phyloP scores from a whole-genome alignment of 352 stramenopile genomes.

The Pythium oligandrum region DNA sequence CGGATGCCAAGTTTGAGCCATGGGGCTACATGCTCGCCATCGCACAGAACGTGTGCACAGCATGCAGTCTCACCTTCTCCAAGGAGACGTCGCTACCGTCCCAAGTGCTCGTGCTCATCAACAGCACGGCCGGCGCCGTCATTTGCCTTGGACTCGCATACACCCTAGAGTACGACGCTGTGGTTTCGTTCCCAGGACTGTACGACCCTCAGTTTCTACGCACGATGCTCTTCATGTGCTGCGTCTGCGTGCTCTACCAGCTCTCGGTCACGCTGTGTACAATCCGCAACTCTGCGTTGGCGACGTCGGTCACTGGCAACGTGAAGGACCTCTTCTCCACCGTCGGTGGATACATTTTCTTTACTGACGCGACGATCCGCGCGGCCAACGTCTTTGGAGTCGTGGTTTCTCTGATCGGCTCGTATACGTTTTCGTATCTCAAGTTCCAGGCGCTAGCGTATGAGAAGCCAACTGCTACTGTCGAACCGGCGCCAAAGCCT shows the following conservation, averaged over 20 bases:
- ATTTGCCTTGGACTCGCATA: slow-evolving; percentile 39
- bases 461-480: neutral
- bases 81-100: slow-evolving; percentile 57
- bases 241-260: slow-evolving; percentile 67
- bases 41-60: slow-evolving; percentile 65
- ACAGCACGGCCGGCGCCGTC: slow-evolving; percentile 38
- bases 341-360: slow-evolving; percentile 50
- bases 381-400: slow-evolving; percentile 47
- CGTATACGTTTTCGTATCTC: slow-evolving; percentile 73
- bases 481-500: no score
- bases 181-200: slow-evolving; percentile 25
- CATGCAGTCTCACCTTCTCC: slow-evolving; percentile 52
- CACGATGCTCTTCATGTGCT: slow-evolving; percentile 47
- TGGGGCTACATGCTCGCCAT: slow-evolving; percentile 55
- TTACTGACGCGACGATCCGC: slow-evolving; percentile 42
- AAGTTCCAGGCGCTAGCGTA: slow-evolving; percentile 45
- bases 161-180: slow-evolving; percentile 33
- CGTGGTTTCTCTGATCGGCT: slow-evolving; percentile 55
- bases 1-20: slow-evolving; percentile 40
- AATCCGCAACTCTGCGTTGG: slow-evolving; percentile 59
- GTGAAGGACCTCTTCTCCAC: slow-evolving; percentile 71
- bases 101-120: slow-evolving; percentile 49
- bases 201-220: slow-evolving; percentile 28
- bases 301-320: slow-evolving; percentile 73
- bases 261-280: slow-evolving; percentile 71